Base-by-base conservation (phyloP, 192 early-diverging fungal genomes). In the Coemansia erecta region DNA sequence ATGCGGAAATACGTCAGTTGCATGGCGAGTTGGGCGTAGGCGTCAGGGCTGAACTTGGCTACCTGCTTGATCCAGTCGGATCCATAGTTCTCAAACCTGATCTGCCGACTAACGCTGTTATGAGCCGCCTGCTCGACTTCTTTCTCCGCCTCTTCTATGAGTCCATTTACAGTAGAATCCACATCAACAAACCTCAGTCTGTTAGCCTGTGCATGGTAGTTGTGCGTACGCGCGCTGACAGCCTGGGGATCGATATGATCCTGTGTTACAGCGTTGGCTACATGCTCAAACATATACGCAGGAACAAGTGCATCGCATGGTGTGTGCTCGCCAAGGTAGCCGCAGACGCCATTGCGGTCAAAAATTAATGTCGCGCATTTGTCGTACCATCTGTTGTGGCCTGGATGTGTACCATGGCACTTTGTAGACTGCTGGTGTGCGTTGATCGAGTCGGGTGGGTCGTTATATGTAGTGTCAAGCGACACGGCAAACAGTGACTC, bases 341-440 rank as follows among this genome's bases (percentile, higher is more conserved):
- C 81, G 17, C 76, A 82, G 12, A 83, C 69, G 47, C 92, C 94
- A 67, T 91, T 90, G 57, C 86, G 85, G 49, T 89, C 87, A 48
- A 93, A 74, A 21, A 84, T 68, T 24, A 92, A 56, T 14, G 75
- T 85, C n/a, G 90, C 51, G 10, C 80, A 81, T 68, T 93, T 95
- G 72, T 95, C 94, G 61, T 88, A 92, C 94, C 94, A 95, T 4
- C 94, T 82, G 64, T 96, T 96, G 71, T 84, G 86, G 4, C 89
- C 92, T n/a, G 66, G 61, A 0, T 31, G 61, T 10, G 61, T 68
- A 12, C 65, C 66, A 18, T 74, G 72, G 60, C 66, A 61, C 54
- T 74, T 74, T 13, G 47, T 19, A 17, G 22, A 55, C 43, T 21
- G 57, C 61, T 74, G 72, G 33, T 67, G 51, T 0, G 72, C 72